phyloP scores from a whole-genome alignment of 176 grass and related monocot species.

The Ampelocalamus luodianensis region DNA sequence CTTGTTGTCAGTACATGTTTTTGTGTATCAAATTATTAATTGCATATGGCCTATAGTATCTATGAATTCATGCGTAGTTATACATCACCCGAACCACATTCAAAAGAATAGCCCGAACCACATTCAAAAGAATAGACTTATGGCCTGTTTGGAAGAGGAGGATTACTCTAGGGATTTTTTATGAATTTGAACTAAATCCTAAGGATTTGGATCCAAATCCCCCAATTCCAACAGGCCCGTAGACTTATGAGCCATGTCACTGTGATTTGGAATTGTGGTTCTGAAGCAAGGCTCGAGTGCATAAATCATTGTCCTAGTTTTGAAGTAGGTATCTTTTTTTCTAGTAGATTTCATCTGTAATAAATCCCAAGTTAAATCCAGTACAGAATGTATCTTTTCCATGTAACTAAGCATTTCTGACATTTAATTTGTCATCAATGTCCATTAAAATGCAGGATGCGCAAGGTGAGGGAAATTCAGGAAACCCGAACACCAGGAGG shows the following conservation, averaged over 20 bases:
- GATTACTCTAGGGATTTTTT: too few species aligned
- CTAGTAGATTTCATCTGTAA: background rate
- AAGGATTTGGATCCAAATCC: too few species aligned
- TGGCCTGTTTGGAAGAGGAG: too few species aligned
- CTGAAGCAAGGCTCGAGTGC: background rate
- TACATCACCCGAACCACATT: constrained; percentile 4
- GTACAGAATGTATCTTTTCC: background rate
- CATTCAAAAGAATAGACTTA: background rate
- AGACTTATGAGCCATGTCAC: background rate
- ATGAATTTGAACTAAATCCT: too few species aligned
- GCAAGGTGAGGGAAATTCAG: constrained; percentile 81
- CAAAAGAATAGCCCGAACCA: background rate
- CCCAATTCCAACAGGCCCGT: background rate
- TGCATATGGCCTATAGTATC: constrained; percentile 1
- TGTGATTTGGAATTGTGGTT: background rate
- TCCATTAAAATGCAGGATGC: constrained; percentile 61
- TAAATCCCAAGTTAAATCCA: background rate
- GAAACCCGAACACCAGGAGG: constrained; percentile 55
- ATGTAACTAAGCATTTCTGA: constrained; percentile 2
- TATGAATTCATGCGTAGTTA: background rate
- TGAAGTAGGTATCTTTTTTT: background rate
- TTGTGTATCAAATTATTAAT: constrained; percentile 28
- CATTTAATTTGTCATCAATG: constrained; percentile 19
- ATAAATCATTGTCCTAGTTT: background rate
- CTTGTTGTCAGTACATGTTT: background rate